phyloP scores from a whole-genome alignment of 1,139 yeast species.

The Martiniozyma asiatica region DNA sequence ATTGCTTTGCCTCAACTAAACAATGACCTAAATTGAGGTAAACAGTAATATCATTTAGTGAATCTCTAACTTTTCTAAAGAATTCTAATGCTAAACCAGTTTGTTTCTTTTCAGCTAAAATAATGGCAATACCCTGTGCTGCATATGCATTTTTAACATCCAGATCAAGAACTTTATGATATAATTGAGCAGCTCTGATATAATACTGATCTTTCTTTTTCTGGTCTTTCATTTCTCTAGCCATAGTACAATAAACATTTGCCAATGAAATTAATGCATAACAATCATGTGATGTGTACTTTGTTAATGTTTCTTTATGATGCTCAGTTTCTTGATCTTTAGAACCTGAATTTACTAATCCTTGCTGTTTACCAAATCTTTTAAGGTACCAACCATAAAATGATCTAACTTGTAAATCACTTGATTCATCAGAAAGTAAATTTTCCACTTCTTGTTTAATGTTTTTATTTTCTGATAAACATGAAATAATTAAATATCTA shows the following conservation, averaged over 20 bases:
- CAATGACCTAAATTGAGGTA: slow-evolving; percentile 86
- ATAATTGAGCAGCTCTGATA: slow-evolving; percentile 79
- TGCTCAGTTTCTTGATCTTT: slow-evolving; percentile 64
- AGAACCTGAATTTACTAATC: slow-evolving; percentile 21
- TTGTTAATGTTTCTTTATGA: slow-evolving; percentile 73
- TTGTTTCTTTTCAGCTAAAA: slow-evolving; percentile 80
- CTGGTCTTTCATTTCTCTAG: slow-evolving; percentile 60
- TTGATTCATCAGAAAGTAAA: slow-evolving; percentile 41
- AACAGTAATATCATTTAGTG: slow-evolving; percentile 66
- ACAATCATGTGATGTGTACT: slow-evolving; percentile 75
- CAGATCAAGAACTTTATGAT: slow-evolving; percentile 73
- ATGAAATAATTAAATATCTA: slow-evolving; percentile 43
- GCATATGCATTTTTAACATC: slow-evolving; percentile 88
- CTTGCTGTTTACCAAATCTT: slow-evolving; percentile 37
- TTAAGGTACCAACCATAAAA: slow-evolving; percentile 85
- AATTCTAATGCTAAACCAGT: slow-evolving; percentile 70
- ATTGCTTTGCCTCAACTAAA: slow-evolving; percentile 69
- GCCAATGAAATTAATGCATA: slow-evolving; percentile 88
- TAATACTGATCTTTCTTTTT: slow-evolving; percentile 70
- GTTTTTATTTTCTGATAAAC: slow-evolving; percentile 23
- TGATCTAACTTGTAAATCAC: slow-evolving; percentile 74
- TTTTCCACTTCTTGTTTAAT: slow-evolving; percentile 42
- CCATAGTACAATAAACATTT: slow-evolving; percentile 72
- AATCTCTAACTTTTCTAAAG: slow-evolving; percentile 80
- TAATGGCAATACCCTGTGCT: slow-evolving; percentile 94